phyloP scores from a whole-genome alignment of 768 basidiomycete species.

The Boletus pseudopeckii region DNA sequence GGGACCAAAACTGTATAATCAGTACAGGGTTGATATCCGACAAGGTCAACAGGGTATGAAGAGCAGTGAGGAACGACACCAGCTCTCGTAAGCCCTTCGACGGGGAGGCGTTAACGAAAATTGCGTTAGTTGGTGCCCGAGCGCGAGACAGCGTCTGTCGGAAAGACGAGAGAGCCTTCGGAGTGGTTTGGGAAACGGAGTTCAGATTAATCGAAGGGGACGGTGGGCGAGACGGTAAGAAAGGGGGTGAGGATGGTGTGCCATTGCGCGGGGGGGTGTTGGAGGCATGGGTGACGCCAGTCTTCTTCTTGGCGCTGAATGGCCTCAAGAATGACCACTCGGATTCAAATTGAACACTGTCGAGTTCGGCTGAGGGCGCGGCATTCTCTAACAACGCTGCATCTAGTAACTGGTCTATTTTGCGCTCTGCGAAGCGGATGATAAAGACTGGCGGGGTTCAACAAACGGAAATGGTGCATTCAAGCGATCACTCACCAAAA shows the following conservation, averaged over 20 bases:
- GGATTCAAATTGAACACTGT: constrained; percentile 87
- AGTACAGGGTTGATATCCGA: constrained; percentile 90
- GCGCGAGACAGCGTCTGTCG: constrained; percentile 59
- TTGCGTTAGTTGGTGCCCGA: constrained; percentile 47
- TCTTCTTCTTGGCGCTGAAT: constrained; percentile 62
- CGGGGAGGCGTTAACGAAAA: constrained; percentile 46
- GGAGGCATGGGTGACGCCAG: constrained; percentile 22
- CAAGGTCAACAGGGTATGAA: constrained; percentile 77
- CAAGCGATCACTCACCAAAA: constrained; percentile 57
- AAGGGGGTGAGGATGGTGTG: constrained; percentile 48
- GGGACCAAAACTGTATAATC: constrained; percentile 89
- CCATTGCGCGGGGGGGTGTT: constrained; percentile 34
- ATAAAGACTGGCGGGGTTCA: constrained; percentile 68
- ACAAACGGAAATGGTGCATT: not conserved
- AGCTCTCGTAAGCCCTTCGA: constrained; percentile 52
- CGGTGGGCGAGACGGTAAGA: constrained; percentile 43
- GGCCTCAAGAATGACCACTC: constrained; percentile 92
- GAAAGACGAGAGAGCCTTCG: constrained; percentile 63
- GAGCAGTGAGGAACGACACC: constrained; percentile 76
- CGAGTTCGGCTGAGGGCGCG: constrained; percentile 73
- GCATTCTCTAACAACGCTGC: constrained; percentile 78
- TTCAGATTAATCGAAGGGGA: constrained; percentile 49
- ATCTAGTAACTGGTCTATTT: constrained; percentile 85
- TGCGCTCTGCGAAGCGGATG: constrained; percentile 86
- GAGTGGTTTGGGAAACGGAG: constrained; percentile 43